A percentile compares a stretch with the other conserved stretches of the same genome.
Evolutionary conservation across 192 early-diverging fungal genomes (phyloP).

Genomic region (Blastocladiella britannica): DNA sequence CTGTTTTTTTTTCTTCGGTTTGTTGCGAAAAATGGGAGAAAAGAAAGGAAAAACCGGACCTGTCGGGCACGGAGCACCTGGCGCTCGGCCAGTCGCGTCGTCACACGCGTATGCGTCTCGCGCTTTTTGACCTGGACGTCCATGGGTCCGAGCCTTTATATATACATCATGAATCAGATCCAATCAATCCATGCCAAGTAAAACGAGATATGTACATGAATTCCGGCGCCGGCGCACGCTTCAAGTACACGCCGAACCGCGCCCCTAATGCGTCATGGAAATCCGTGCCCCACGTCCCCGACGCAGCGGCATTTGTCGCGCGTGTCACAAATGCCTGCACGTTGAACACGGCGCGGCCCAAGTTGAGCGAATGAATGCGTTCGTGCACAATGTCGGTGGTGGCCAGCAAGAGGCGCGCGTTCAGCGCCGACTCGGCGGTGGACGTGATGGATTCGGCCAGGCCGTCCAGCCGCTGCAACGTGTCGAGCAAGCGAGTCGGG

Average conservation of each 20-base stretch:
- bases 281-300: conserved; percentile 20
- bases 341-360: conserved; percentile 55
- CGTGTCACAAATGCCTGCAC: conserved; percentile 54
- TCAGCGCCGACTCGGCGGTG: conserved; percentile 70
- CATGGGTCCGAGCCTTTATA: conserved; percentile 42
- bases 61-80: background rate
- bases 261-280: too few species aligned
- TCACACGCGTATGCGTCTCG: conserved; percentile 9
- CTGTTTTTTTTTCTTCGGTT: background rate
- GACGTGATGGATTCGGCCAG: too few species aligned
- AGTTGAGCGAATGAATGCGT: conserved; percentile 51
- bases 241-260: background rate
- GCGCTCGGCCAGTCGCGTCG: conserved; percentile 15
- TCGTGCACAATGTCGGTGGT: conserved; percentile 53
- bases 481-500: too few species aligned
- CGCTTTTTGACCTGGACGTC: conserved; percentile 34
- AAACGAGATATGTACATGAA: conserved; percentile 42
- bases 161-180: conserved; percentile 4
- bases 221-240: conserved; percentile 40
- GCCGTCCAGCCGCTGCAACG: too few species aligned
- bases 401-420: conserved; percentile 58
- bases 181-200: background rate
- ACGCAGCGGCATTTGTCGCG: conserved; percentile 25
- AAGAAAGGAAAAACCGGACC: background rate
- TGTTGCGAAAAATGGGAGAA: background rate